A percentile compares a stretch with the other conserved stretches of the same genome.
Conservation (phyloP, 2,329 filamentous ascomycete genomes). For the Talaromyces pinophilus region DNA sequence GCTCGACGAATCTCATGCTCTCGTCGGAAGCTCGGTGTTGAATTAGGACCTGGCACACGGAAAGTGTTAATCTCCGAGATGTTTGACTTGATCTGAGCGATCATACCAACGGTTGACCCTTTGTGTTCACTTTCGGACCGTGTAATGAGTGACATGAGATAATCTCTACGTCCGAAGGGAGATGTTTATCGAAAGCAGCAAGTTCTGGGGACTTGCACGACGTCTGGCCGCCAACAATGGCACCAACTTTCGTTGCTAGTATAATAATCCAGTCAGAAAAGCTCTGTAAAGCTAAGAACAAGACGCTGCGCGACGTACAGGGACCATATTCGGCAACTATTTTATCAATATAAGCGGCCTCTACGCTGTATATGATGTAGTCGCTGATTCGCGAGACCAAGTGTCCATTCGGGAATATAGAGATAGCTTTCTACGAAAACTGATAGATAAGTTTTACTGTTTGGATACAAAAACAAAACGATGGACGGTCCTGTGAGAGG, state of each 20-base stretch:
- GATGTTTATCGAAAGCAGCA: conserved; percentile 82
- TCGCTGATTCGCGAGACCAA: conserved; percentile 94
- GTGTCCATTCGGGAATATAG: conserved; percentile 91
- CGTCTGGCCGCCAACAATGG: conserved; percentile 95
- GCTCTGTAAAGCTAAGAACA: too few relatives aligned
- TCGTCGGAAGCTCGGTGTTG: conserved; percentile 81
- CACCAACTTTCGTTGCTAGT: conserved; percentile 89
- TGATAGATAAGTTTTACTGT: conserved; percentile 37
- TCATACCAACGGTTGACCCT: conserved; percentile 80
- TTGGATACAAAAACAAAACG: conserved; percentile 28
- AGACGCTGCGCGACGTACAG: conserved; percentile 63
- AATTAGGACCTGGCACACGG: conserved; percentile 67
- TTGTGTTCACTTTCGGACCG: conserved; percentile 84
- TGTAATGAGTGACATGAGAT: conserved; percentile 96
- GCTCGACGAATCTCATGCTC: conserved; percentile 75
- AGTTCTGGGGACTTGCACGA: conserved; percentile 98
- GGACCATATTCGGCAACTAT: conserved; percentile 89
- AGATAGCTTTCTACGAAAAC: conserved; percentile 70
- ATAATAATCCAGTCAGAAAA: conserved; percentile 3
- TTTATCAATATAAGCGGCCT: conserved; percentile 83
- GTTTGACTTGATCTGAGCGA: background rate
- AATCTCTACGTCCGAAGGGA: conserved; percentile 87
- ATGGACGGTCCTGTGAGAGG: conserved; percentile 35
- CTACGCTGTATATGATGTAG: conserved; percentile 98
- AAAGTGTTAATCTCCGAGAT: background rate